Percentiles rank a stretch among this genome's conserved stretches.
Evolutionary conservation across 108 stramenopile species (phyloP).

Genomic region (Cyclotella atomus): DNA sequence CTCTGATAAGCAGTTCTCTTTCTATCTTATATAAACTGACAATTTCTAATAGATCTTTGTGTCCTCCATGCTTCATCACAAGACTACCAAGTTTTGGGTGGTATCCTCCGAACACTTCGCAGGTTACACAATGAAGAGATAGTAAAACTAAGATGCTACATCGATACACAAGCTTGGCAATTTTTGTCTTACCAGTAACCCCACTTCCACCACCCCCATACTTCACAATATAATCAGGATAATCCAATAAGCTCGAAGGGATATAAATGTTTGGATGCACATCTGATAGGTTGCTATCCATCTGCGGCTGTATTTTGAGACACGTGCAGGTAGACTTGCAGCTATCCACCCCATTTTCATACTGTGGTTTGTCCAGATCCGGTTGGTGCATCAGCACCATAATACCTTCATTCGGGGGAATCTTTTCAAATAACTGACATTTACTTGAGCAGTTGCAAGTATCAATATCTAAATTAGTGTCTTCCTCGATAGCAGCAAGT

Average conservation of each 20-base stretch:
- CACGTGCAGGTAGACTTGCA: conserved; percentile 1
- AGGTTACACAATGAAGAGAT: not conserved
- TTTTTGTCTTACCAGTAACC: conserved; percentile 17
- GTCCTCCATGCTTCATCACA: conserved; percentile 86
- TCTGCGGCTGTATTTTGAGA: conserved; percentile 23
- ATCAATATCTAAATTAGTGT: not conserved
- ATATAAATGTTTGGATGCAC: conserved; percentile 76
- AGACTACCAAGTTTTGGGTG: conserved; percentile 65
- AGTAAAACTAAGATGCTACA: not conserved
- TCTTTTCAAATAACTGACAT: conserved; percentile 17
- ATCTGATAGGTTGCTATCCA: conserved; percentile 51
- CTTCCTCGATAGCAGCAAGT: not conserved
- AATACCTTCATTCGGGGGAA: conserved; percentile 12
- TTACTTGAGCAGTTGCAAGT: conserved; percentile 6
- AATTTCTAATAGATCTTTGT: conserved; percentile 71
- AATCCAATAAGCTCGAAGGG: conserved; percentile 47
- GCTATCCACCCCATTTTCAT: not conserved
- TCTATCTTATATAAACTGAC: conserved; percentile 74
- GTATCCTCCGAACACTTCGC: conserved; percentile 72
- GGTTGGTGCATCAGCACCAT: conserved; percentile 30
- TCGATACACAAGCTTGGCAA: too few relatives aligned
- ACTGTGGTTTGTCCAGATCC: not conserved
- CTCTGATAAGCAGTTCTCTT: conserved; percentile 57
- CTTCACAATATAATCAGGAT: conserved; percentile 24
- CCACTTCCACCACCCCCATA: conserved; percentile 42